phyloP scores from a whole-genome alignment of 164 flowering plant genomes.

The Sedum album region DNA sequence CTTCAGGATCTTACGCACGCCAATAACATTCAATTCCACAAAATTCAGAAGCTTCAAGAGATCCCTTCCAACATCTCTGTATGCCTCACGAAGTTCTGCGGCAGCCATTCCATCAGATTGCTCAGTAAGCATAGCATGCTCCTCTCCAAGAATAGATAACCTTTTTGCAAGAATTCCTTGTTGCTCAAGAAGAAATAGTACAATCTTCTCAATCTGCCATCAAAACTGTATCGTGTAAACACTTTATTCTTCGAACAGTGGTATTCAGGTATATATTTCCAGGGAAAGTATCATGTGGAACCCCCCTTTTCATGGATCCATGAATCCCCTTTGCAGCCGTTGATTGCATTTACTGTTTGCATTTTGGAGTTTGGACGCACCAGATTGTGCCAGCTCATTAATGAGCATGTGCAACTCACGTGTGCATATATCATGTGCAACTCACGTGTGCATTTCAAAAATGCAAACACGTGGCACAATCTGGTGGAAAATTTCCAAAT shows the following conservation, averaged over 20 bases:
- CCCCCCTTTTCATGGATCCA: too few relatives aligned
- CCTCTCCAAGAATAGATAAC: conserved; percentile 34
- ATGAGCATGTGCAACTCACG: too few relatives aligned
- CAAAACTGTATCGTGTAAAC: background rate
- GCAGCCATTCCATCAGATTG: conserved; percentile 38
- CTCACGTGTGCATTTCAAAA: too few relatives aligned
- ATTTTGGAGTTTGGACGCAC: too few relatives aligned
- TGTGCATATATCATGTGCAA: too few relatives aligned
- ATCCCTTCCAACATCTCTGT: conserved; percentile 48
- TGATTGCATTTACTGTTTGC: too few relatives aligned
- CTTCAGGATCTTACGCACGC: conserved; percentile 63
- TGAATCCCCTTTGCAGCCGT: too few relatives aligned
- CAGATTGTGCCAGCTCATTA: too few relatives aligned
- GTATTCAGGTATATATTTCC: background rate
- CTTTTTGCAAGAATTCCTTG: conserved; percentile 58
- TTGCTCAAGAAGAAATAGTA: conserved; percentile 60
- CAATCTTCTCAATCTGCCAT: conserved; percentile 58
- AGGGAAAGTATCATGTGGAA: too few relatives aligned
- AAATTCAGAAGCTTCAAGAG: conserved; percentile 51
- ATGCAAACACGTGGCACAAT: too few relatives aligned
- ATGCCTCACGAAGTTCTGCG: conserved; percentile 43
- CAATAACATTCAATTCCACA: conserved; percentile 66
- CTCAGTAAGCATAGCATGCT: conserved; percentile 32
- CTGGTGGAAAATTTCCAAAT: too few relatives aligned
- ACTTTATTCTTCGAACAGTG: background rate